Conservation (phyloP, 805 yeast genomes). For the Metschnikowia reukaufii region DNA sequence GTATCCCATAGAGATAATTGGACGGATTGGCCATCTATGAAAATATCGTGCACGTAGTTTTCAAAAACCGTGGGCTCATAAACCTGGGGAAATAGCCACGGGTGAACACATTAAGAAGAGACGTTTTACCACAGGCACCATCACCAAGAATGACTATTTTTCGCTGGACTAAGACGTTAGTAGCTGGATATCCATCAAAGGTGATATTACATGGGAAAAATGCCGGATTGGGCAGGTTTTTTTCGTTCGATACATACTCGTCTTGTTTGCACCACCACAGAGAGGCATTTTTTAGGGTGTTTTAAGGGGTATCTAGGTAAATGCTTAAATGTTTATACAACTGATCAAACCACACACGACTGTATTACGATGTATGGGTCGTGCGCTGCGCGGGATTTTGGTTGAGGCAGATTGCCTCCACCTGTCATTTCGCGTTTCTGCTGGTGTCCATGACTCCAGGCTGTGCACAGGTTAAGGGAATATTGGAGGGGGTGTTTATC, state of each 20-base stretch:
- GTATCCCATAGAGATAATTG: constrained; percentile 97
- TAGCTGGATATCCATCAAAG: not conserved
- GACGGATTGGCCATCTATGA: constrained; percentile 90
- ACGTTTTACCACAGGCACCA: constrained; percentile 99
- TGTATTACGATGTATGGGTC: not conserved
- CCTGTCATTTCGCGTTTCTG: not conserved
- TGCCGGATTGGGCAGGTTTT: too few species aligned
- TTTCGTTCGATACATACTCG: constrained; percentile 33
- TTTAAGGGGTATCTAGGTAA: not conserved
- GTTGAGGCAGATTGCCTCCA: constrained; percentile 5
- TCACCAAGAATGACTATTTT: constrained; percentile 94
- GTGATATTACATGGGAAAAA: not conserved
- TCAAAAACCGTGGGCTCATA: constrained; percentile 98
- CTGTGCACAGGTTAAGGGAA: not conserved
- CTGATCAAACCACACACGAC: not conserved
- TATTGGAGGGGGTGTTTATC: too few species aligned
- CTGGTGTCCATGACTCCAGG: too few species aligned
- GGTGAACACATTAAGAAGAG: constrained; percentile 90
- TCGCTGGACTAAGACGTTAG: constrained; percentile 59
- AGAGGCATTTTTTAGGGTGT: constrained; percentile 32
- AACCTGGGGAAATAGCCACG: constrained; percentile 98
- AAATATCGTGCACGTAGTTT: constrained; percentile 94
- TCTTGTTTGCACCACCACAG: constrained; percentile 43
- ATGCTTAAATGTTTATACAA: not conserved
- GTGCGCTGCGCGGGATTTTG: constrained; percentile 2